Conservation (phyloP, 805 yeast species). For the Vanderwaltozyma tropicalis region DNA sequence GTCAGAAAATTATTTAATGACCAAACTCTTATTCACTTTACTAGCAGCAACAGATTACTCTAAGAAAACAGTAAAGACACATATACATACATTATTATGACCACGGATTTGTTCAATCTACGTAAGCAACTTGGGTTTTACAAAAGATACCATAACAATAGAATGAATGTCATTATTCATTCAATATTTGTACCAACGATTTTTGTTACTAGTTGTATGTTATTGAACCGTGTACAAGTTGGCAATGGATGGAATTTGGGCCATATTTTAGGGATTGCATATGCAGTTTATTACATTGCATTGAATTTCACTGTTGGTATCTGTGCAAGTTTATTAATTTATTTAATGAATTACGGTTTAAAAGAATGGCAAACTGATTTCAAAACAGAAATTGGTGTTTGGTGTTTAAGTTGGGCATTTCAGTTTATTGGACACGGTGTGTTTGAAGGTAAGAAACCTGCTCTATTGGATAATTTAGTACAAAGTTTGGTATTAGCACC, state of each 20-base stretch:
- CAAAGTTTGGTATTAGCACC: slow-evolving; percentile 91
- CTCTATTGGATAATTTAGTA: slow-evolving; percentile 66
- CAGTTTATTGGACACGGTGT: slow-evolving; percentile 85
- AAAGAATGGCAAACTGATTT: not conserved
- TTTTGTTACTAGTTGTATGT: slow-evolving; percentile 36
- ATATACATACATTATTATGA: not conserved
- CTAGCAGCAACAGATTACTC: too few species aligned
- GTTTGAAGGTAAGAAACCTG: slow-evolving; percentile 78
- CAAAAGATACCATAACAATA: slow-evolving; percentile 42
- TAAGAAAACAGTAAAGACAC: too few species aligned
- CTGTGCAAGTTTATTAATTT: slow-evolving; percentile 33
- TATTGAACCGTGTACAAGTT: slow-evolving; percentile 11
- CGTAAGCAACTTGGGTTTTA: slow-evolving; percentile 47
- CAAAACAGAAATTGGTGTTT: slow-evolving; percentile 14
- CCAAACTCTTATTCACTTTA: too few species aligned
- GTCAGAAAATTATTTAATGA: too few species aligned
- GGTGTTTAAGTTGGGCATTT: slow-evolving; percentile 62
- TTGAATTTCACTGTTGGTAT: slow-evolving; percentile 47
- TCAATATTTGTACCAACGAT: slow-evolving; percentile 72
- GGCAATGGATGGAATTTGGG: slow-evolving; percentile 3
- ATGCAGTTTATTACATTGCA: slow-evolving; percentile 45
- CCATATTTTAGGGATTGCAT: slow-evolving; percentile 26
- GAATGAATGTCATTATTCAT: slow-evolving; percentile 64
- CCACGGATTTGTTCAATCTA: slow-evolving; percentile 8
- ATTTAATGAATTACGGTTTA: slow-evolving; percentile 16